These are phyloP conservation scores for Leccinum barrowsii DNA, from an alignment of 768 basidiomycete genomes.

Conservation along the genomic window DNA sequence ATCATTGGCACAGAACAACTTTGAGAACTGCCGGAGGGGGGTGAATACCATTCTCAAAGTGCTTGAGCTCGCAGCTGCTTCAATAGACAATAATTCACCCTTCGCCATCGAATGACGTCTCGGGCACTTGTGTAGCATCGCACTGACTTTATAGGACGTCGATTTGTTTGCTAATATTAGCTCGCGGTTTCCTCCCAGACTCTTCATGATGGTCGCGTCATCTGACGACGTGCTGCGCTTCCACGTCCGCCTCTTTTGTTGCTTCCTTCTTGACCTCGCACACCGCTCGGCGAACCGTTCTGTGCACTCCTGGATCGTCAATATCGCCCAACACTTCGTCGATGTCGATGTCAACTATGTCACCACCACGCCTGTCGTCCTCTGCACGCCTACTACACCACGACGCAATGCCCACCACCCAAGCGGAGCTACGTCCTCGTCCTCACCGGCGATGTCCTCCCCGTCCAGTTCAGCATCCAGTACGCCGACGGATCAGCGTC, in stretches of 20 bases:
- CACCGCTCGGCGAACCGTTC: not conserved
- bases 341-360: no score
- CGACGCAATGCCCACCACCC: not conserved
- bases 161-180: no score
- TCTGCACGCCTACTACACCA: not conserved
- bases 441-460: no score
- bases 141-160: no score
- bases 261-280: not conserved
- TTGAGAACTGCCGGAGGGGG: no score
- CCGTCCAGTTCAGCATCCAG: not conserved
- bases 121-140: not conserved
- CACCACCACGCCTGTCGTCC: no score
- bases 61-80: no score
- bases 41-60: no score
- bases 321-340: not conserved
- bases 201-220: not conserved
- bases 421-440: not conserved
- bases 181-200: no score
- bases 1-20: no score
- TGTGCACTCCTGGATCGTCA: not conserved
- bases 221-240: not conserved
- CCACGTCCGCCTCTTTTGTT: not conserved
- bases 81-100: no score
- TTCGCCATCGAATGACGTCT: not conserved
- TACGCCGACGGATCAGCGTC: not conserved